These are phyloP conservation scores for Leccinum subatratum DNA, from an alignment of 1,284 basidiomycete genomes.

Conservation along the genomic window DNA sequence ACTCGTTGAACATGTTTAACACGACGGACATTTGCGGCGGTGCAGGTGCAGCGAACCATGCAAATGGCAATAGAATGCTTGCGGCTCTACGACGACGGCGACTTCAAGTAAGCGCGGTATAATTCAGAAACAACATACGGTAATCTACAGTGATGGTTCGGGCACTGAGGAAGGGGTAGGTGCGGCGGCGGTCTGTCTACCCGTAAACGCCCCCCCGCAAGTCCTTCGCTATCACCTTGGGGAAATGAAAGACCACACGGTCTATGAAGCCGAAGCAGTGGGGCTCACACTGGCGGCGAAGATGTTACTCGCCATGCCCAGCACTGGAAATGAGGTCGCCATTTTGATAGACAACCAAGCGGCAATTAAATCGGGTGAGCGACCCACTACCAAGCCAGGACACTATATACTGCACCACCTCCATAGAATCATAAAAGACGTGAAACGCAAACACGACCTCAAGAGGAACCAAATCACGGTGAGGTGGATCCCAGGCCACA, in stretches of 20 bases:
- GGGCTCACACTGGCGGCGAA: neutral
- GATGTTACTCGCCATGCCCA: neutral
- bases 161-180: neutral
- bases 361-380: neutral
- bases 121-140: neutral
- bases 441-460: neutral
- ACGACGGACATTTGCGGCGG: constrained; percentile 53
- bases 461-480: neutral
- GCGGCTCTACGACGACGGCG: constrained; percentile 19
- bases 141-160: neutral
- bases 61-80: constrained; percentile 32
- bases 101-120: constrained; percentile 52
- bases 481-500: neutral
- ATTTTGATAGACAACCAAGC: neutral
- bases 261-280: neutral
- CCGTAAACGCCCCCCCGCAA: neutral
- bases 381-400: too few relatives aligned
- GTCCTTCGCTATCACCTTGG: neutral
- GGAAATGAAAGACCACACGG: neutral
- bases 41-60: neutral
- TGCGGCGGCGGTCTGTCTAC: too few relatives aligned
- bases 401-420: too few relatives aligned
- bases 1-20: constrained; percentile 16
- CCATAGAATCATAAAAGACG: neutral
- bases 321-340: neutral